Percentiles rank a stretch among this genome's conserved stretches.
Conservation (phyloP, 73 alveolate species). For the Tetrahymena borealis region DNA sequence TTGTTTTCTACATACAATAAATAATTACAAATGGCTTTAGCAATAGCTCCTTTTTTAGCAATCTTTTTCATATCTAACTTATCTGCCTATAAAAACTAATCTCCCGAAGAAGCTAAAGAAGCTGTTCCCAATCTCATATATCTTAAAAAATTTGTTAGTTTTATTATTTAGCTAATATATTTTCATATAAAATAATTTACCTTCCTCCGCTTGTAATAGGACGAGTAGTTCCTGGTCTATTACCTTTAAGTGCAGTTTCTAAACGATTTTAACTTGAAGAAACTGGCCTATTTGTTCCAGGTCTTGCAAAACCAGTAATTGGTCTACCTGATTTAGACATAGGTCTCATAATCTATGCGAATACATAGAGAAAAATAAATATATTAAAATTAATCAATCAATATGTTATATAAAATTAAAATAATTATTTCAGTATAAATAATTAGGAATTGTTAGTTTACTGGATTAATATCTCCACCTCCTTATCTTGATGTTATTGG, state of each 20-base stretch:
- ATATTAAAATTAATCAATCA: background rate
- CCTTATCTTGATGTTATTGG: constrained; percentile 63
- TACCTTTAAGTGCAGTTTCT: constrained; percentile 59
- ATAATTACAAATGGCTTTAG: constrained; percentile 95
- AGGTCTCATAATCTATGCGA: constrained; percentile 85
- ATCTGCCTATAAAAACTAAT: constrained; percentile 82
- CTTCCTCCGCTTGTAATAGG: constrained; percentile 83
- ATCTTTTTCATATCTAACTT: constrained; percentile 84
- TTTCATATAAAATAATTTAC: constrained; percentile 23
- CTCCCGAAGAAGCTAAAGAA: constrained; percentile 84
- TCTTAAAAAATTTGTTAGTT: background rate
- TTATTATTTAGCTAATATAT: background rate
- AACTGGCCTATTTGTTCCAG: constrained; percentile 88
- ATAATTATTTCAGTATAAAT: background rate
- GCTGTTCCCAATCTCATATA: constrained; percentile 97
- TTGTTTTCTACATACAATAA: constrained; percentile 91
- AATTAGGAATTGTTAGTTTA: background rate
- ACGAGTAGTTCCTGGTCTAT: constrained; percentile 68
- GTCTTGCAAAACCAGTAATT: constrained; percentile 98
- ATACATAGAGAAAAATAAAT: background rate
- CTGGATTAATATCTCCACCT: constrained; percentile 20
- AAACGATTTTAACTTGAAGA: constrained; percentile 51
- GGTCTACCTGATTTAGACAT: constrained; percentile 98
- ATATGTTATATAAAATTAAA: background rate
- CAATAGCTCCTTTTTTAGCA: constrained; percentile 81